phyloP scores from a whole-genome alignment of 106 monocot genomes.

The Dioscorea dumetorum region DNA sequence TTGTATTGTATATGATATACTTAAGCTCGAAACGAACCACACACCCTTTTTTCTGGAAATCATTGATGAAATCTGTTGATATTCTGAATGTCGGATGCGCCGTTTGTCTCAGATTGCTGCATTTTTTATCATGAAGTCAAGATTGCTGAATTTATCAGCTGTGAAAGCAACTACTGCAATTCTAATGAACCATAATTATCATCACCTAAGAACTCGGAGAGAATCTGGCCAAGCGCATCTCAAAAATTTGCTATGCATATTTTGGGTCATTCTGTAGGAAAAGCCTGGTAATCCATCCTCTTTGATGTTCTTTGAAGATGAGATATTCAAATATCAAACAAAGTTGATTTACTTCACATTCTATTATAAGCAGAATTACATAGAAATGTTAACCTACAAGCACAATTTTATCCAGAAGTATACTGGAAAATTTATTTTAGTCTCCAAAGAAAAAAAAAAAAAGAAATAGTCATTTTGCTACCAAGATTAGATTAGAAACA shows the following conservation, averaged over 20 bases:
- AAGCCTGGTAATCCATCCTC: conserved; percentile 11
- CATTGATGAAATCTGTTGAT: conserved; percentile 7
- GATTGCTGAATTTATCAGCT: conserved; percentile 34
- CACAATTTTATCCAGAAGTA: no score
- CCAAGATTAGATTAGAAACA: no score
- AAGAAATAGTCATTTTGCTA: no score
- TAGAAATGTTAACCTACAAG: no score
- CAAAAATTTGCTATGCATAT: conserved; percentile 29
- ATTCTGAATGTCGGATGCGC: conserved; percentile 35
- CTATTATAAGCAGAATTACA: no score
- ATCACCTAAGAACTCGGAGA: conserved; percentile 50
- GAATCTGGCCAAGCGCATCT: conserved; percentile 33
- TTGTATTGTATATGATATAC: no score
- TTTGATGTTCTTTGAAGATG: no score
- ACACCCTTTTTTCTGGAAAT: conserved; percentile 16
- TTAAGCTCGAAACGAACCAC: no score
- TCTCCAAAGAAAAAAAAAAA: no score
- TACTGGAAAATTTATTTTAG: no score
- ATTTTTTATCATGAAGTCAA: conserved; percentile 87
- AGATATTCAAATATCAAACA: no score
- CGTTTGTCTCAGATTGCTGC: conserved; percentile 33
- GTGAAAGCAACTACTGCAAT: conserved; percentile 54
- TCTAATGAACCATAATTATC: conserved; percentile 27
- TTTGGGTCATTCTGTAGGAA: conserved; percentile 47
- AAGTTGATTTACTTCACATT: no score